A percentile compares a stretch with the other conserved stretches of the same genome.
Evolutionary conservation across 73 alveolate species (phyloP).

Genomic region (Tetrahymena borealis): DNA sequence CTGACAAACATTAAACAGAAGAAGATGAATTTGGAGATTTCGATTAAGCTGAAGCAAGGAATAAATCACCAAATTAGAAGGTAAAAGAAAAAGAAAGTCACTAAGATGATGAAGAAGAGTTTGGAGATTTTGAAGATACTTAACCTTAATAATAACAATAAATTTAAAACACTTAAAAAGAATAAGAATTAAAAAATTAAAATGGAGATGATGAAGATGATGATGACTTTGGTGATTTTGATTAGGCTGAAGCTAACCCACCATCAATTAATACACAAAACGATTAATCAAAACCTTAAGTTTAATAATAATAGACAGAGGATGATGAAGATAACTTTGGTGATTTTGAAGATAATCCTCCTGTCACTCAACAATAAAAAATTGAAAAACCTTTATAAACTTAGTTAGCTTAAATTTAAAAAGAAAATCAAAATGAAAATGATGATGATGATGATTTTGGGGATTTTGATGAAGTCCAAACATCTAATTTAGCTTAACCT

Average conservation of each 20-base stretch:
- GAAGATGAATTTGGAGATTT: neutral
- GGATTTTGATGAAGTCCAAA: neutral
- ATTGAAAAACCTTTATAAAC: too few species aligned
- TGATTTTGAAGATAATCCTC: neutral
- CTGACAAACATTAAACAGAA: neutral
- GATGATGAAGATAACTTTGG: neutral
- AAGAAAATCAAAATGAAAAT: too few species aligned
- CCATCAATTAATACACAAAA: neutral
- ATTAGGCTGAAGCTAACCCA: neutral
- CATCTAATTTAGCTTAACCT: neutral
- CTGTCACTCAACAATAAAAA: neutral
- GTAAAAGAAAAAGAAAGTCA: neutral
- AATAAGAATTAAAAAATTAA: neutral
- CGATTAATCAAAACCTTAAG: too few species aligned
- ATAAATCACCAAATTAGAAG: neutral
- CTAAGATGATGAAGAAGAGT: neutral
- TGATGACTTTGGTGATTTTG: neutral
- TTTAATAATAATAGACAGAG: too few species aligned
- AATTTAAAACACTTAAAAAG: neutral
- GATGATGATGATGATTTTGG: neutral
- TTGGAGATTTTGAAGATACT: neutral
- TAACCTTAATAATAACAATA: neutral
- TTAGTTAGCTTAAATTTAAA: neutral
- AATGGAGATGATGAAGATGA: neutral
- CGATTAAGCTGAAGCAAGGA: neutral